Conservation (phyloP, 1,284 basidiomycete species). For the Peniophora sp. region DNA sequence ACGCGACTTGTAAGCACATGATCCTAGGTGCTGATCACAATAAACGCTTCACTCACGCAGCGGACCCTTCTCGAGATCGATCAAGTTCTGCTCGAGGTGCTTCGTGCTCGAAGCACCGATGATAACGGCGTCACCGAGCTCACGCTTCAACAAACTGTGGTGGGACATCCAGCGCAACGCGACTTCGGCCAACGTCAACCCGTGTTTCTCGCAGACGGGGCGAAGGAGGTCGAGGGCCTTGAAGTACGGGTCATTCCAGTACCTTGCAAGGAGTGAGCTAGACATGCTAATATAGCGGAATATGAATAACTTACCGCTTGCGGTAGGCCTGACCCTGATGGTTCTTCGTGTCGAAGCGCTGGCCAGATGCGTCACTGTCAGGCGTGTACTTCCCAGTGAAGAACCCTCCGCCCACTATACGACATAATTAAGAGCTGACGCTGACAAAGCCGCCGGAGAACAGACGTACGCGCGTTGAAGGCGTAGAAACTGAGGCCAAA, state of each 20-base stretch:
- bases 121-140: conserved; percentile 40
- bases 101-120: conserved; percentile 43
- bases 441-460: background rate
- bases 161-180: conserved; percentile 48
- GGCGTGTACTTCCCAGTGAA: conserved; percentile 27
- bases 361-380: conserved; percentile 21
- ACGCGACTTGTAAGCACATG: background rate
- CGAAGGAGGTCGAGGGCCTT: conserved; percentile 32
- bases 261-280: conserved; percentile 11
- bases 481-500: conserved; percentile 56
- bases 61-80: conserved; percentile 51
- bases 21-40: too few relatives aligned
- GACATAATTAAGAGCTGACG: background rate
- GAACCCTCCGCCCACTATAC: conserved; percentile 28
- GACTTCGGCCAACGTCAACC: conserved; percentile 38
- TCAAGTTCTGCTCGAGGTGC: conserved; percentile 46
- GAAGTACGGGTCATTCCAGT: conserved; percentile 46
- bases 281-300: background rate
- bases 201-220: conserved; percentile 29
- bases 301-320: too few relatives aligned
- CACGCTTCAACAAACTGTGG: conserved; percentile 39
- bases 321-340: conserved; percentile 20
- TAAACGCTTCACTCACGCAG: conserved; percentile 30
- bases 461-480: conserved; percentile 38
- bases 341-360: conserved; percentile 28